Evolutionary conservation across 805 yeast species (phyloP).

Genomic region (Pichia paraexigua): DNA sequence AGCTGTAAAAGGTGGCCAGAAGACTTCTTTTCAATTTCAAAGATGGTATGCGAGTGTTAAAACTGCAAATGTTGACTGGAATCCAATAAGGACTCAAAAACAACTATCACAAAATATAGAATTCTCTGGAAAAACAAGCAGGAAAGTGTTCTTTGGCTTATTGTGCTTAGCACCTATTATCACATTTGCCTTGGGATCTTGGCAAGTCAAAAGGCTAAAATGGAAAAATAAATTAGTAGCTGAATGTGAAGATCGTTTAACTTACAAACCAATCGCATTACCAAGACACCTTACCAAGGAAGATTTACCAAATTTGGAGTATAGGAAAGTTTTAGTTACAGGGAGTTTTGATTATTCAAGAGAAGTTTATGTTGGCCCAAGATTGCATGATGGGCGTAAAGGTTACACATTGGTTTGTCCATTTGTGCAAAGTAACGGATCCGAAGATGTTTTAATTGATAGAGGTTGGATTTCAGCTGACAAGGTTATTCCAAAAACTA

Average conservation of each 20-base stretch:
- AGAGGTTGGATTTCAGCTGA: slow-evolving; percentile 88
- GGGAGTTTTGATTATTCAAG: slow-evolving; percentile 79
- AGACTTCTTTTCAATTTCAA: neutral
- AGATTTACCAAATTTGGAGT: slow-evolving; percentile 65
- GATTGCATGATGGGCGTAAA: slow-evolving; percentile 59
- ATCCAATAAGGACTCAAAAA: slow-evolving; percentile 52
- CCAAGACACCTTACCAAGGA: slow-evolving; percentile 62
- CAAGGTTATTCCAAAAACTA: slow-evolving; percentile 46
- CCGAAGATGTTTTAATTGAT: slow-evolving; percentile 70
- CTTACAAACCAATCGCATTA: slow-evolving; percentile 61
- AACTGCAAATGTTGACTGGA: slow-evolving; percentile 78
- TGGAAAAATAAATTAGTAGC: slow-evolving; percentile 88
- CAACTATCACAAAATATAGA: slow-evolving; percentile 30
- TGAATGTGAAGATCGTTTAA: slow-evolving; percentile 71
- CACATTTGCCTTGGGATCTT: slow-evolving; percentile 79
- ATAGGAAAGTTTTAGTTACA: slow-evolving; percentile 63
- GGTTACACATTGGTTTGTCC: slow-evolving; percentile 85
- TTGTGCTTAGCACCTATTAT: slow-evolving; percentile 77
- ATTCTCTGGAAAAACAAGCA: slow-evolving; percentile 15
- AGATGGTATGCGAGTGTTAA: slow-evolving; percentile 34
- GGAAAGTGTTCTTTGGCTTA: slow-evolving; percentile 28
- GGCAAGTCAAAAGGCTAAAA: slow-evolving; percentile 80
- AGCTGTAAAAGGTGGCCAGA: neutral
- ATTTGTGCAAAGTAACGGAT: slow-evolving; percentile 64
- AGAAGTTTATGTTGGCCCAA: slow-evolving; percentile 90